Evolutionary conservation across 116 monocot genomes (phyloP).

Genomic region (Cymodocea nodosa): DNA sequence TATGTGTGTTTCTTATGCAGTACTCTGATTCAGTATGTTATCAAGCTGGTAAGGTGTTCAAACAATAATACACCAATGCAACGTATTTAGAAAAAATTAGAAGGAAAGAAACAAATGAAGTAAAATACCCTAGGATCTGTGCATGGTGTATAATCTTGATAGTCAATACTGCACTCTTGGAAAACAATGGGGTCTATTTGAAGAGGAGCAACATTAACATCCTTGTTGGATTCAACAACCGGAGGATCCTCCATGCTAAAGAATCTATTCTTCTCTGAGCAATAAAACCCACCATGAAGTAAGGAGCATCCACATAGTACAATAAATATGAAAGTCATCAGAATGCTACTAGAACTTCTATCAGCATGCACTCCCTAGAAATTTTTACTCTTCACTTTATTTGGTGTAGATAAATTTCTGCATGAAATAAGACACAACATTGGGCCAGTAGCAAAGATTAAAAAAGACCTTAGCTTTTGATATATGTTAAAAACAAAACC

Average conservation of each 20-base stretch:
- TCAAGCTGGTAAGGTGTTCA: background rate
- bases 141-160: conserved; percentile 97
- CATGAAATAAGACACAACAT: no score
- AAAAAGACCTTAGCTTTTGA: no score
- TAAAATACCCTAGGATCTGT: conserved; percentile 65
- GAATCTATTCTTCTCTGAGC: conserved; percentile 44
- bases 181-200: conserved; percentile 34
- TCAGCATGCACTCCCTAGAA: conserved; percentile 19
- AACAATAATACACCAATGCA: background rate
- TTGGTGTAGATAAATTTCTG: background rate
- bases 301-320: conserved; percentile 82
- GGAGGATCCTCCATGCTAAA: conserved; percentile 12
- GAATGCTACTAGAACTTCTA: conserved; percentile 34
- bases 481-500: no score
- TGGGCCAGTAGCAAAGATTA: no score
- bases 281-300: conserved; percentile 86
- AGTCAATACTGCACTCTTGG: conserved; percentile 53
- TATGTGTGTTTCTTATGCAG: background rate
- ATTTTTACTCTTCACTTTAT: conserved; percentile 17
- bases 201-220: conserved; percentile 13
- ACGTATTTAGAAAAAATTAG: background rate
- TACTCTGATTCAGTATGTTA: background rate
- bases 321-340: conserved; percentile 51
- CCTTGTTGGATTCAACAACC: conserved; percentile 16
- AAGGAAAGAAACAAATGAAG: no score